A percentile compares a stretch with the other conserved stretches of the same genome.
These are phyloP conservation scores for Arachis monticola DNA, from an alignment of 331 rosid species.

Conservation along the genomic window DNA sequence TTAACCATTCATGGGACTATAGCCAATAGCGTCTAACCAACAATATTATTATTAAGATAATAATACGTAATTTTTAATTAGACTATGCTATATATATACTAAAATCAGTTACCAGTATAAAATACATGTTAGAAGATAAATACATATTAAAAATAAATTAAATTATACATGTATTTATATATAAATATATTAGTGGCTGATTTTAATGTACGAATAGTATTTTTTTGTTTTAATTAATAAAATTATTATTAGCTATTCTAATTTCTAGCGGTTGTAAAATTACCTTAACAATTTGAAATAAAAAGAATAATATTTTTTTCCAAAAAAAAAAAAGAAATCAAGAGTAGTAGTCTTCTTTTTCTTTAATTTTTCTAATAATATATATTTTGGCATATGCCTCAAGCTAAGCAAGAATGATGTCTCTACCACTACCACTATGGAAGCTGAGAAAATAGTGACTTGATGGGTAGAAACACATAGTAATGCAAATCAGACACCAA, in stretches of 20 bases:
- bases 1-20: too few species aligned
- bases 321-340: not conserved
- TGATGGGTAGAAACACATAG: slow-evolving; percentile 27
- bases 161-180: too few species aligned
- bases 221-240: not conserved
- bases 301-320: too few species aligned
- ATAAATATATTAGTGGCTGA: too few species aligned
- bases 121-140: too few species aligned
- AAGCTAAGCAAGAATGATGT: slow-evolving; percentile 58
- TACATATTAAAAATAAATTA: too few species aligned
- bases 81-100: too few species aligned
- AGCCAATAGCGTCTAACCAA: too few species aligned
- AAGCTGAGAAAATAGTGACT: slow-evolving; percentile 33
- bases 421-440: slow-evolving; percentile 33
- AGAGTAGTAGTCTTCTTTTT: not conserved
- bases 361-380: not conserved
- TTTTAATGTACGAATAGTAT: too few species aligned
- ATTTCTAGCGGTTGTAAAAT: not conserved
- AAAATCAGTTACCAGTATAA: too few species aligned
- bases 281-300: not conserved
- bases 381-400: slow-evolving; percentile 40
- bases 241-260: not conserved
- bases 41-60: not conserved
- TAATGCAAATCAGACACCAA: not conserved
- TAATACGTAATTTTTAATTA: not conserved